Evolutionary conservation across 2,329 filamentous ascomycete species (phyloP), one percentile per base, ranked within the genome.

Genomic region (Colletotrichum sp.): DNA sequence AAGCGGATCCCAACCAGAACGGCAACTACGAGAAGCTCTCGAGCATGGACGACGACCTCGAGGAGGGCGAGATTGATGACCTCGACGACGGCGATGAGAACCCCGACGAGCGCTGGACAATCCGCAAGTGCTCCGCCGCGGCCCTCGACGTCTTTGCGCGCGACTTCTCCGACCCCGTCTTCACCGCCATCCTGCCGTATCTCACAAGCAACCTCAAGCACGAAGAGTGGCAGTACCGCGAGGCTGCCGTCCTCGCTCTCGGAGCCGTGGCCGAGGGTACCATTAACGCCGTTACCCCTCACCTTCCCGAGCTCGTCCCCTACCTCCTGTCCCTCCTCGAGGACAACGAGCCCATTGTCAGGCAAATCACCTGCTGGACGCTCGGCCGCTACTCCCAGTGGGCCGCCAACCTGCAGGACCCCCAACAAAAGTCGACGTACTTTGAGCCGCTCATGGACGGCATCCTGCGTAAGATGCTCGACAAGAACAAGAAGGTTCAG

Each of bases 381-480:
- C 90, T 99, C 26, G 96, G 96, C 21, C 92, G 97, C 62, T 99
- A 98, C 85, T 98, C 97, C 7, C 89, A 93, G 60, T 99, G 97
- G 97, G 96, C 96, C 12, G 94, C 96, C 6, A 92, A 93, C 77
- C 90, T 98, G 26, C 87, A 91, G 28, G 92, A 94, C 66, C 90
- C 89, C 18, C 86, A 88, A 21, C 91, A 96, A 78, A 94, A 94
- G 81, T 90, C 93, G 68, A 91, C 92, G 73, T 98, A 92, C 85
- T 99, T 99, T 81, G 94, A 97, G 81, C 96, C 96, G 1, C 95
- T 99, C 90, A 98, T 99, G 96, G 96, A 98, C 78, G 97, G 96
- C 8, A 96, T 99, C 65, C 88, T 99, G 73, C 93, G 93, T 77
- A 95, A 96, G 82, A 99, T 99, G 97, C 89, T 99, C 63, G 97